Evolutionary conservation across 345 rosid genomes (phyloP), one percentile per base, ranked within the genome.

Genomic region (Pistacia vera): DNA sequence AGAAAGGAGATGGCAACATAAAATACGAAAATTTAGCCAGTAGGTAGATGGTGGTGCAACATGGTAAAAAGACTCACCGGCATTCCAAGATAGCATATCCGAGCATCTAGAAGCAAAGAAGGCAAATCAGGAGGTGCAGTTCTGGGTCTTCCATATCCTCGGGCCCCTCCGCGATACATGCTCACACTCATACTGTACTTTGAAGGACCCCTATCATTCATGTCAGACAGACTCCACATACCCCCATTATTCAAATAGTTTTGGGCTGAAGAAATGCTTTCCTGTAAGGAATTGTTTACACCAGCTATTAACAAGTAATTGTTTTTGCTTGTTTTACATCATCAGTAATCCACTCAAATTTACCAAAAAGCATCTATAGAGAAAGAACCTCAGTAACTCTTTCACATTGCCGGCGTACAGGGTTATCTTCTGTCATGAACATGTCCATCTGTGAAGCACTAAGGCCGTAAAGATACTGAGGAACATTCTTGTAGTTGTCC

Each of bases 81-180:
- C 99, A 93, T 90, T 77, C 97, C 99, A 28, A 96, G 86, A 83
- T 90, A 93, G 82, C 87, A 78, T 66, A 93, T 91, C 66, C 97
- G 83, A 81, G 93, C 90, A 89, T 91, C 97, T 84, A 96, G 89
- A 33, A 93, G 95, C 86, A 89, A 81, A 44, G 98, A 96, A 48
- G 97, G 97, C 85, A 96, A 81, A 87, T 96, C 98, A 22, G 97
- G 99, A 62, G 98, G 97, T 80, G 93, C 89, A 81, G 88, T 75
- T 70, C 78, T 65, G 1, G 89, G 90, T 72, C 86, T 84, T 69
- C 90, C 92, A 51, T 80, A 78, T 55, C 89, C 91, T 49, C 95
- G 84, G 2, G 79, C 90, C 48, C 93, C 97, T 59, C 97, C 94
- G 67, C 90, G 85, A 63, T 90, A 84, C 95, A 90, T 93, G 78